phyloP scores from a whole-genome alignment of 257 asterid species.

The Voacanga thouarsii region DNA sequence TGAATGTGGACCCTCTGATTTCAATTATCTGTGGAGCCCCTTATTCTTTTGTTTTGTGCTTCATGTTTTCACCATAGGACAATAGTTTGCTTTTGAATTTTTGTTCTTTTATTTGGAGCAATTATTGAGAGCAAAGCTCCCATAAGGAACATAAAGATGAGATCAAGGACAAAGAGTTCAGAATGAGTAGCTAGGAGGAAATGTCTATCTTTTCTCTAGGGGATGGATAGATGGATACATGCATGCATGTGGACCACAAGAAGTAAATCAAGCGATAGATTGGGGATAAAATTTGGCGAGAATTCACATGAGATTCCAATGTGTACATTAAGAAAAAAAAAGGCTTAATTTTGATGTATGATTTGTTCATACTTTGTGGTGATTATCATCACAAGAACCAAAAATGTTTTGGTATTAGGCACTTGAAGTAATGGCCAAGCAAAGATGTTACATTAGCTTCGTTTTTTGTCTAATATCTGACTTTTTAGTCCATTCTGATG shows the following conservation, averaged over 20 bases:
- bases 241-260: neutral
- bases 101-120: constrained; percentile 18
- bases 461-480: too few species aligned
- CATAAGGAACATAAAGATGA: neutral
- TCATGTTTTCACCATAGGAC: constrained; percentile 15
- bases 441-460: too few species aligned
- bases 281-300: neutral
- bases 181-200: neutral
- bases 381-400: too few species aligned
- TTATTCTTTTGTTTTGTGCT: neutral
- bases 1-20: constrained; percentile 16
- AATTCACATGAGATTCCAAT: neutral
- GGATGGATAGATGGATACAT: constrained; percentile 11
- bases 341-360: neutral
- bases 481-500: too few species aligned
- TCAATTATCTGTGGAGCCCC: neutral
- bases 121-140: constrained; percentile 16
- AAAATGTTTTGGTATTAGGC: too few species aligned
- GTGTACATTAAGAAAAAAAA: neutral
- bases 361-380: too few species aligned
- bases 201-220: neutral
- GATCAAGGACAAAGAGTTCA: neutral
- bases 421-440: too few species aligned
- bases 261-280: constrained; percentile 14
- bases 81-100: constrained; percentile 27